Evolutionary conservation across 208 protist species (phyloP).

Genomic region (Herpetomonas samuelpessoai): DNA sequence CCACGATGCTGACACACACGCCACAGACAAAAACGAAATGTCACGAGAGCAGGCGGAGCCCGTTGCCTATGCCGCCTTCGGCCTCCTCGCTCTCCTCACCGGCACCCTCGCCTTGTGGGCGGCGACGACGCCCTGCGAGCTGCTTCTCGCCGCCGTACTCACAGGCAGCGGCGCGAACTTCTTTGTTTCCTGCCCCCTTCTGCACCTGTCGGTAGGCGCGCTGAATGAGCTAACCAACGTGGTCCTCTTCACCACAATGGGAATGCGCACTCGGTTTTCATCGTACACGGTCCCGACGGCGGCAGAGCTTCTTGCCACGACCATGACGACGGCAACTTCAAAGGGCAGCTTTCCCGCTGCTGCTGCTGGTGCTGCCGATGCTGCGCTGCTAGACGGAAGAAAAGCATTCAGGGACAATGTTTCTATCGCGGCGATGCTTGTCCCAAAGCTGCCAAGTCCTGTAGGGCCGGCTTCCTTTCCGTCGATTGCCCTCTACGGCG

Average conservation of each 20-base stretch:
- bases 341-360: too few relatives aligned
- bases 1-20: too few relatives aligned
- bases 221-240: slow-evolving; percentile 14
- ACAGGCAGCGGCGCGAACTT: slow-evolving; percentile 18
- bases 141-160: slow-evolving; percentile 21
- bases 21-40: too few relatives aligned
- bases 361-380: too few relatives aligned
- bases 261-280: slow-evolving; percentile 10
- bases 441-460: neutral
- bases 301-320: neutral
- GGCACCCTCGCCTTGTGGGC: slow-evolving; percentile 5
- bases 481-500: neutral
- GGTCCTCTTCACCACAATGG: slow-evolving; percentile 23
- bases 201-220: slow-evolving; percentile 6
- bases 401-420: too few relatives aligned
- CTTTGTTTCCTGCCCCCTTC: slow-evolving; percentile 11
- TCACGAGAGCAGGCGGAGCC: neutral
- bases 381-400: too few relatives aligned
- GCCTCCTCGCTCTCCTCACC: slow-evolving; percentile 10
- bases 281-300: neutral
- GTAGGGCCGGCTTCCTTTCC: neutral
- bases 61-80: neutral
- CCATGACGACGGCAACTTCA: neutral
- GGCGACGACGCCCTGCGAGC: slow-evolving; percentile 13
- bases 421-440: too few relatives aligned